Evolutionary conservation across 108 stramenopile genomes (phyloP).

Genomic region (Ochromonas danica): DNA sequence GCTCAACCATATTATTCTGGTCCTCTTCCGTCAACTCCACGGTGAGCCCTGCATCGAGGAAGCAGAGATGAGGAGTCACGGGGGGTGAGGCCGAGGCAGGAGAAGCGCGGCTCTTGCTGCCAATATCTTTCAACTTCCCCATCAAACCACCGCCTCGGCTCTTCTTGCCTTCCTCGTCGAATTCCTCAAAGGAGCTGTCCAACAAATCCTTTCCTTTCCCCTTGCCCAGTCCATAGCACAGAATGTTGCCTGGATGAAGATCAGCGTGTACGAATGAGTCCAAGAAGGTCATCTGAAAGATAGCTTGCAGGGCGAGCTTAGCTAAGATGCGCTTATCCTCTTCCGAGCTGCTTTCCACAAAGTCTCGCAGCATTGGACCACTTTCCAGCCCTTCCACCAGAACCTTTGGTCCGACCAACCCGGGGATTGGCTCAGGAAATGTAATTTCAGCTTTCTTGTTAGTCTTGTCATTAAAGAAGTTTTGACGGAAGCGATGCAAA

Average conservation of each 20-base stretch:
- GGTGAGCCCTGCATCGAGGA: slow-evolving; percentile 52
- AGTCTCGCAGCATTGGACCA: slow-evolving; percentile 23
- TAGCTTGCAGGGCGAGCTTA: slow-evolving; percentile 31
- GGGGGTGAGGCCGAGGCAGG: too few species aligned
- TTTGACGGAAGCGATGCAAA: slow-evolving; percentile 34
- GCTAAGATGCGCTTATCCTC: slow-evolving; percentile 27
- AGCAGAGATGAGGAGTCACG: too few species aligned
- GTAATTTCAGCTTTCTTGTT: too few species aligned
- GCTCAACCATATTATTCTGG: slow-evolving; percentile 46
- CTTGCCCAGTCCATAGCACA: too few species aligned
- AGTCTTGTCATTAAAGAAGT: too few species aligned
- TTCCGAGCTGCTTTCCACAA: background rate
- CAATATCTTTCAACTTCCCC: too few species aligned
- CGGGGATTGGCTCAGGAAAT: background rate
- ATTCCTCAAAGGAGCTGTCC: too few species aligned
- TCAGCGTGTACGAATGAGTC: slow-evolving; percentile 55
- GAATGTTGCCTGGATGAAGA: slow-evolving; percentile 53
- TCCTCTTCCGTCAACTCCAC: slow-evolving; percentile 45
- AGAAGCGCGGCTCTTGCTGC: too few species aligned
- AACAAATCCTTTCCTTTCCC: too few species aligned
- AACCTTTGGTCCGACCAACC: background rate
- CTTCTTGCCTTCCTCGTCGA: too few species aligned
- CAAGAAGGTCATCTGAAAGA: slow-evolving; percentile 49
- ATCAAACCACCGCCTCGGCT: too few species aligned
- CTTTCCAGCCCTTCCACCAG: slow-evolving; percentile 24